These are phyloP conservation scores for Lathyrus oleraceus DNA, from an alignment of 306 rosid species.

Conservation along the genomic window DNA sequence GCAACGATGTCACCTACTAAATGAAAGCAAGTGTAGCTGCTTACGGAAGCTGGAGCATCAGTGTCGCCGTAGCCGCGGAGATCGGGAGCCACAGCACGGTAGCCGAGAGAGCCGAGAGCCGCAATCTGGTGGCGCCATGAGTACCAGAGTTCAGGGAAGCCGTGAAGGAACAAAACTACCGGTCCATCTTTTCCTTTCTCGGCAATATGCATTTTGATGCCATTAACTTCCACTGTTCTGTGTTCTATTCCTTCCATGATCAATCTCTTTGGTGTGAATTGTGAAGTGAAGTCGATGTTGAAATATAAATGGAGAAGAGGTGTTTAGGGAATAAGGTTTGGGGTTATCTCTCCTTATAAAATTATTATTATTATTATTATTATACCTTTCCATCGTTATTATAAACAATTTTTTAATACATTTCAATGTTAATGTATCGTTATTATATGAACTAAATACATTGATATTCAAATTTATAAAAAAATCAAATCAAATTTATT, in stretches of 20 bases:
- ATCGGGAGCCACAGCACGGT: slow-evolving; percentile 41
- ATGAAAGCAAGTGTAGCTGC: slow-evolving; percentile 20
- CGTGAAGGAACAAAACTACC: slow-evolving; percentile 46
- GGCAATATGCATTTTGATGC: slow-evolving; percentile 47
- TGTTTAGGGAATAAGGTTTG: too few species aligned
- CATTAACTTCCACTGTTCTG: slow-evolving; percentile 39
- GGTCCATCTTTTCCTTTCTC: slow-evolving; percentile 48
- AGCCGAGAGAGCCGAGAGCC: slow-evolving; percentile 37
- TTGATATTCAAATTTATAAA: too few species aligned
- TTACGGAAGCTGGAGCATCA: not conserved
- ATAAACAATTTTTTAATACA: too few species aligned
- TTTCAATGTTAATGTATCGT: too few species aligned
- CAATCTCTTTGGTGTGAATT: not conserved
- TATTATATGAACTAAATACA: too few species aligned
- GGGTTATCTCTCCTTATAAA: too few species aligned
- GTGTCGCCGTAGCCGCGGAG: slow-evolving; percentile 48
- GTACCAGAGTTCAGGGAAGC: slow-evolving; percentile 55
- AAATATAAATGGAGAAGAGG: too few species aligned
- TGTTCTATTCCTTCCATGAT: slow-evolving; percentile 25
- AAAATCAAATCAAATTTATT: too few species aligned
- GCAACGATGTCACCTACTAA: slow-evolving; percentile 38
- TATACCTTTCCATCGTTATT: too few species aligned
- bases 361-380: too few species aligned
- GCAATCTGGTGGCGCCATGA: slow-evolving; percentile 49
- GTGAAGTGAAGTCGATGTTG: too few species aligned